These are phyloP conservation scores for Pilatotrama ljubarskyi DNA, from an alignment of 768 basidiomycete genomes.

Conservation along the genomic window DNA sequence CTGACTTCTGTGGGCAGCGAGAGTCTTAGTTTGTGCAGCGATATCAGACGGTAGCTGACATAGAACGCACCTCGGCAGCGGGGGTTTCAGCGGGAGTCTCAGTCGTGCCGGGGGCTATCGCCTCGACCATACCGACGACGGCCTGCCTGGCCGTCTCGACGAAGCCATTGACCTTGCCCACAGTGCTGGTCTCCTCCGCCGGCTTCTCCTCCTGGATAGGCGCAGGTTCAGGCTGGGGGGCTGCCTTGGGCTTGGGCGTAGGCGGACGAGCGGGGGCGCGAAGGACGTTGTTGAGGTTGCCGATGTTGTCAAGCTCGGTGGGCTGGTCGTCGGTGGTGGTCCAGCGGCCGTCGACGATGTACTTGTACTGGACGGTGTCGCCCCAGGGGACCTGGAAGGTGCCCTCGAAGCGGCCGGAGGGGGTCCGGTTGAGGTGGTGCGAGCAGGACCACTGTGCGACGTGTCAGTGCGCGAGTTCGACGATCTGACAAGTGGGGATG, in stretches of 20 bases:
- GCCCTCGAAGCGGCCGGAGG: conserved; percentile 53
- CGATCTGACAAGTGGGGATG: neutral
- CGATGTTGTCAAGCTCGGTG: conserved; percentile 59
- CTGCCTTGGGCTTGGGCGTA: conserved; percentile 7
- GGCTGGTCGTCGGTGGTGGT: conserved; percentile 51
- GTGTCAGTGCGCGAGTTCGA: conserved; percentile 16
- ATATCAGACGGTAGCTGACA: neutral
- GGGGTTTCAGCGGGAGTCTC: conserved; percentile 17
- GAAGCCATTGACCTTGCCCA: conserved; percentile 16
- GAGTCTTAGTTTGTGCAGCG: neutral
- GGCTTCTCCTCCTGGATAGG: too few relatives aligned
- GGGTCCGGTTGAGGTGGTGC: conserved; percentile 51
- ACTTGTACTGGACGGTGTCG: conserved; percentile 71
- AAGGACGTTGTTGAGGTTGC: conserved; percentile 73
- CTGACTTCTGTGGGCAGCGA: neutral
- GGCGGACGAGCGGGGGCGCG: conserved; percentile 50
- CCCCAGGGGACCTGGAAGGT: conserved; percentile 59
- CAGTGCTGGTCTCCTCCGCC: neutral
- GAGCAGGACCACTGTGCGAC: conserved; percentile 61
- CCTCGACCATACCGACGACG: conserved; percentile 27
- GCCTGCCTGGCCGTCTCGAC: conserved; percentile 24
- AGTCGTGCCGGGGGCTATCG: conserved; percentile 26
- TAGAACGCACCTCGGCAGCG: neutral
- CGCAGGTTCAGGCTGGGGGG: conserved; percentile 1
- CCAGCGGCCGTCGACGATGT: conserved; percentile 77